phyloP scores from a whole-genome alignment of 2,329 filamentous ascomycete genomes.

The Trichoderma breve region DNA sequence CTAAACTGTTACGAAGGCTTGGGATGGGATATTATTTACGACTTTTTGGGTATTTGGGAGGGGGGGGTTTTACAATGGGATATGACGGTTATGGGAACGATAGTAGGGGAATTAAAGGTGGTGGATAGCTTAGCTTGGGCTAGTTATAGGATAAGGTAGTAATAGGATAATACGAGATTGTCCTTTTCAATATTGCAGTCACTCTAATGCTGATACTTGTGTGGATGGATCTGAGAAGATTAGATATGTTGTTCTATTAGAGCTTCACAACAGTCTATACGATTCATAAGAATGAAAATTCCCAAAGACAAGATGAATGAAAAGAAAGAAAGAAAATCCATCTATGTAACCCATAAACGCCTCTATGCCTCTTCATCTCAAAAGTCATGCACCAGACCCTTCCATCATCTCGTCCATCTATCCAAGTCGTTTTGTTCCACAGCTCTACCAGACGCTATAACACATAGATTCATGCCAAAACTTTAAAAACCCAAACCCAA shows the following conservation, averaged over 20 bases:
- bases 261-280: not conserved
- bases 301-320: not conserved
- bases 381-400: not conserved
- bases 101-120: not conserved
- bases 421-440: not conserved
- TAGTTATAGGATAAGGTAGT: not conserved
- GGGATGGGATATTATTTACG: not conserved
- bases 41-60: not conserved
- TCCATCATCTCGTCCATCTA: not conserved
- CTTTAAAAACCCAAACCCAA: not conserved
- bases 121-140: not conserved
- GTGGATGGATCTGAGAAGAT: not conserved
- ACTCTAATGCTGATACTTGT: not conserved
- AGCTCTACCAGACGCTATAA: constrained; percentile 9
- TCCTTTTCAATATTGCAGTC: not conserved
- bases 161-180: not conserved
- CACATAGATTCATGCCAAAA: not conserved
- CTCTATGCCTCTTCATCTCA: constrained; percentile 22
- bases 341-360: constrained; percentile 21
- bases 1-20: not conserved
- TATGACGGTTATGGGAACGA: not conserved
- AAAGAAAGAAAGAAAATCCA: not conserved
- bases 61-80: not conserved
- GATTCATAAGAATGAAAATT: not conserved
- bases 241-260: not conserved